Conservation (phyloP, 805 yeast genomes). For the Brettanomyces naardenensis region DNA sequence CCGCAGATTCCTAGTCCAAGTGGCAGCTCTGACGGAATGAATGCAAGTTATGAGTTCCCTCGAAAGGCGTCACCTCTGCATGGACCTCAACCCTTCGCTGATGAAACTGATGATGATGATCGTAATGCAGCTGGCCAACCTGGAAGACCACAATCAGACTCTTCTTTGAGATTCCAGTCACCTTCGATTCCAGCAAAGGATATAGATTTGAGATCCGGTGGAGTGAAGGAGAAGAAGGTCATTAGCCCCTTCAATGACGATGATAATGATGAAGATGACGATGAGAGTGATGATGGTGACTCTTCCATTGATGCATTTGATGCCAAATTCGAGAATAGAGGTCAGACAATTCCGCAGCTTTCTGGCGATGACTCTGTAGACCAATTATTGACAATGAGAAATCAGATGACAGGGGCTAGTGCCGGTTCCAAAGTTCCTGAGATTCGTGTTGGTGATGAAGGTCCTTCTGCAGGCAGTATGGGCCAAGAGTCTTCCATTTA, state of each 20-base stretch:
- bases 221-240: neutral
- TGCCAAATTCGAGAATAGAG: slow-evolving; percentile 11
- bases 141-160: too few relatives aligned
- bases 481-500: neutral
- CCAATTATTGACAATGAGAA: slow-evolving; percentile 21
- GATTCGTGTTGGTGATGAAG: slow-evolving; percentile 6
- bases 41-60: too few relatives aligned
- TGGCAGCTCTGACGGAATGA: too few relatives aligned
- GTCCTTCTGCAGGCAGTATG: neutral
- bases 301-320: slow-evolving; percentile 22
- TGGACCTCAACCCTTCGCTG: too few relatives aligned
- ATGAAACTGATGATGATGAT: too few relatives aligned
- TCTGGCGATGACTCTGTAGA: slow-evolving; percentile 16
- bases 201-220: neutral
- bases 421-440: slow-evolving; percentile 10
- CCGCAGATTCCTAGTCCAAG: too few relatives aligned
- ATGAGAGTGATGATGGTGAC: slow-evolving; percentile 11
- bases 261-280: neutral
- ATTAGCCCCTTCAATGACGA: neutral
- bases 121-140: too few relatives aligned
- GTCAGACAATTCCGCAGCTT: neutral
- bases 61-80: too few relatives aligned
- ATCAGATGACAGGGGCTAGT: slow-evolving; percentile 11
- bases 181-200: neutral
- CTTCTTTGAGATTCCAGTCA: neutral